Base-by-base conservation (phyloP, 129 eudicot species). In the Daucus carota region DNA sequence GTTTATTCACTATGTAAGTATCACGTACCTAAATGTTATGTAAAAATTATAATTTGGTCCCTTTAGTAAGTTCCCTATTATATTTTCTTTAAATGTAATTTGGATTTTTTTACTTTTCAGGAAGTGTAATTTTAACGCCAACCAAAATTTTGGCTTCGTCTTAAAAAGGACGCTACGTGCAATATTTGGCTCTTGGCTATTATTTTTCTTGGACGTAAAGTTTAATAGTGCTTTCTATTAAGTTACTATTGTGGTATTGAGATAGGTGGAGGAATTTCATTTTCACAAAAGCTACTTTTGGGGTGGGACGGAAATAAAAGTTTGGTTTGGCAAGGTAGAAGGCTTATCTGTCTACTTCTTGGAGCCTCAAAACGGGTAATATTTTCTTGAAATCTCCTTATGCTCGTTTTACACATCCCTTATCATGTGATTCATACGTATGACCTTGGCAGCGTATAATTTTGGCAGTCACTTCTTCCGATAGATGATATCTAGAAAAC, bases 281-380 rank as follows among this genome's bases (percentile, higher is more conserved):
- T 91, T 84, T 81, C 89, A 85, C 38, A 89, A 76, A 81, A 89
- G 97, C 87, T 95, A 86, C 79, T 85, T 82, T 33, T 95, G 96
- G 99, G 97, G 90, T 83, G 94, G 92, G 79, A 91, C 94, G n/a
- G 97, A 95, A 83, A 89, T 95, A 48, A 95, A 95, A 83, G 90
- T 95, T 77, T 95, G 96, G 93, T 78, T 79, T 47, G 99, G 98
- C 65, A 95, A 95, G 84, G 99, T 95, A 34, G 97, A 95, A 87
- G 94, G 97, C 71, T 83, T 95, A 71, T 79, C 94, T 66, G 99
- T 95, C 72, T 89, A 95, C 85, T 95, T 95, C 81, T 78, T 95
- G 84, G 99, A 95, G 83, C 97, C 99, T 85, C 88, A 86, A 72
- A 95, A 95, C 73, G 97, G 99, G 99, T 95, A 94, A 88, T 22